Conservation (phyloP, 352 stramenopile species). For the Pythium phragmitis region DNA sequence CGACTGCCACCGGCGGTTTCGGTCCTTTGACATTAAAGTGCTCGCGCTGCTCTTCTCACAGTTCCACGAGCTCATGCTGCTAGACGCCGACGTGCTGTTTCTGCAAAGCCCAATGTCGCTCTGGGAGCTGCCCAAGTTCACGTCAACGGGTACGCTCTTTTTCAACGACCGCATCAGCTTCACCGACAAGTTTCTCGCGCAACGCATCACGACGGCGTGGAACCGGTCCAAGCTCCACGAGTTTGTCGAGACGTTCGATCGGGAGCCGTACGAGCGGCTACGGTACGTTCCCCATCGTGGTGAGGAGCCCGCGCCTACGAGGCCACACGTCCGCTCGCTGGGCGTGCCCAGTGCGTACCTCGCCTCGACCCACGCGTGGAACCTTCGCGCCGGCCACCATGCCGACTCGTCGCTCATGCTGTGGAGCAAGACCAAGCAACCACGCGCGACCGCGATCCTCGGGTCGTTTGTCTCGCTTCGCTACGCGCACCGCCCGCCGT, state of each 20-base stretch:
- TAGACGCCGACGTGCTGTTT: conserved; percentile 72
- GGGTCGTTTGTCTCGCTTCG: conserved; percentile 46
- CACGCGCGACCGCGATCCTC: conserved; percentile 63
- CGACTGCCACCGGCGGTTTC: conserved; percentile 50
- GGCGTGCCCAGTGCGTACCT: conserved; percentile 52
- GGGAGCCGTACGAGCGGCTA: conserved; percentile 39
- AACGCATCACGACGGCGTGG: conserved; percentile 27
- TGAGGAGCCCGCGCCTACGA: neutral
- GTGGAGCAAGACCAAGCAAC: conserved; percentile 70
- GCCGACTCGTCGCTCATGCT: conserved; percentile 77
- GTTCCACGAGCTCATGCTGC: conserved; percentile 71
- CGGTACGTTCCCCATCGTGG: conserved; percentile 28
- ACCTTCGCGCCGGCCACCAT: conserved; percentile 58
- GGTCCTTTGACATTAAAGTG: conserved; percentile 68
- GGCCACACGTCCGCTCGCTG: conserved; percentile 11
- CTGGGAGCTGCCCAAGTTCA: conserved; percentile 54
- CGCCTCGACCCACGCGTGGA: conserved; percentile 60
- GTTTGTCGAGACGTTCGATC: conserved; percentile 59
- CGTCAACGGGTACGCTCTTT: conserved; percentile 57
- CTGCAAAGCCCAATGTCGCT: conserved; percentile 57
- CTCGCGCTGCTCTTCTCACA: conserved; percentile 58
- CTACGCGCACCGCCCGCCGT: conserved; percentile 32
- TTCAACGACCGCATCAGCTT: conserved; percentile 67
- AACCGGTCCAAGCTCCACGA: conserved; percentile 40
- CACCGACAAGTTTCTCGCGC: conserved; percentile 40